Base-by-base conservation (phyloP, 2,329 filamentous ascomycete species). In the Pseudogymnoascus sp. region DNA sequence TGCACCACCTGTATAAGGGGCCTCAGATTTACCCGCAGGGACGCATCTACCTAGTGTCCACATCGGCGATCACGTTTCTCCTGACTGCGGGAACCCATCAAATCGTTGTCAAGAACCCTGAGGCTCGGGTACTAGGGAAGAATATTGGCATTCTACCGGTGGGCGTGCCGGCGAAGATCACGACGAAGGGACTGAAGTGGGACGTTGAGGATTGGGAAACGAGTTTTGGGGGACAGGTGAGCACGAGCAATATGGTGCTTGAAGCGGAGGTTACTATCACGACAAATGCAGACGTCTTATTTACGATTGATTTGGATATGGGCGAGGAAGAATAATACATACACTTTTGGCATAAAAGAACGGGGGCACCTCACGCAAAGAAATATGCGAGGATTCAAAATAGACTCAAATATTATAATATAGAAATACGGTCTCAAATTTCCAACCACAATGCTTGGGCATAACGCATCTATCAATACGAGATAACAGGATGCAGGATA, bases 81-180 rank as follows among this genome's bases (percentile, higher is more conserved):
- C 81, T 97, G n/a, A 85, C 84, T 65, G 75, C 79, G 0, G 89
- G 89, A 0, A 79, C 74, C 31, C 93, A 95, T 69, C 77, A 73
- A 3, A 89, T 97, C 67, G 79, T 81, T 5, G 87, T 90, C 18
- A 60, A 50, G 61, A 66, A 11, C 40, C 67, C 46, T 53, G 64
- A 42, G 60, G 70, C 23, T 60, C 72, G 73, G 0, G 75, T 83
- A 2, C 90, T 96, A 70, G 90, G 84, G 5, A 88, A 90, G 73
- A 86, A 96, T 72, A 83, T 96, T 31, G 95, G 95, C 8, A 90
- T 99, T 66, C 79, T 99, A 40, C 95, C 95, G 0, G 77, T 97
- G 21, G 89, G 87, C 63, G 90, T 88, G n/a, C 84, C 87, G 2
- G 88, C 90, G 56, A 75, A 82, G n/a, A 91, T 99, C 69, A 88